Evolutionary conservation across 1,284 basidiomycete genomes (phyloP).

Genomic region (Austropuccinia psidii): DNA sequence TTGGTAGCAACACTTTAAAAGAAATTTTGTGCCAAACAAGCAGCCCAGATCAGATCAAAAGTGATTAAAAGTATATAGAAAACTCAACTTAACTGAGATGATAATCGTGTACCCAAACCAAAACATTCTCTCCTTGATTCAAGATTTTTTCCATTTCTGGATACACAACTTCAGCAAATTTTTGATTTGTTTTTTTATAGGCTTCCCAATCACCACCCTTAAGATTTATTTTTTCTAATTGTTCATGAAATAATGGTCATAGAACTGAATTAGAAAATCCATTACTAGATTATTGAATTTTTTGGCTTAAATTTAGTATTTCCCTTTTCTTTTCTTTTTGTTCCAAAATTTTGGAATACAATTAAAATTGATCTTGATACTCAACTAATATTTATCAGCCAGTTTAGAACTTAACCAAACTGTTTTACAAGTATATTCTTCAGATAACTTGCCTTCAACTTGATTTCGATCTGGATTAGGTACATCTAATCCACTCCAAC

Average conservation of each 20-base stretch:
- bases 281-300: constrained; percentile 19
- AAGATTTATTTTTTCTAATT: constrained; percentile 88
- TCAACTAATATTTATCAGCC: constrained; percentile 95
- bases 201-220: constrained; percentile 97
- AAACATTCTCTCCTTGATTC: constrained; percentile 59
- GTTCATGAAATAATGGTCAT: constrained; percentile 98
- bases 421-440: constrained; percentile 95
- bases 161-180: constrained; percentile 81
- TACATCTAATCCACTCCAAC: constrained; percentile 60
- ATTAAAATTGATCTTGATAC: constrained; percentile 44
- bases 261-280: constrained; percentile 95
- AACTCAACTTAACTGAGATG: constrained; percentile 51
- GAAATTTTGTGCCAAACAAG: constrained; percentile 63
- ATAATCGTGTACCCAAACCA: constrained; percentile 99
- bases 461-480: constrained; percentile 73
- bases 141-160: constrained; percentile 58
- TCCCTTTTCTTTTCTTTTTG: no score
- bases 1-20: constrained; percentile 5
- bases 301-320: no score
- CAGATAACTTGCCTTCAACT: constrained; percentile 78
- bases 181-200: constrained; percentile 91
- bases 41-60: constrained; percentile 45
- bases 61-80: background rate
- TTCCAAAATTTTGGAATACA: constrained; percentile 12
- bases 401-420: constrained; percentile 96